Percentiles rank a stretch among this genome's conserved stretches.
Conservation (phyloP, 306 rosid genomes). For the peach (Prunus persica) region Prunus_persica_NCBIv2 NC_034010.1:28556501-28557000, state of each 20-base stretch:
- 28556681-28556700: neutral
- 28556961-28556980: neutral
- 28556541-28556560: slow-evolving; percentile 10
- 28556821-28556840: slow-evolving; percentile 2
- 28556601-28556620: neutral
- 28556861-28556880: neutral
- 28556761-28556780: slow-evolving; percentile 21
- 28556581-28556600: neutral
- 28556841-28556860: slow-evolving; percentile 18
- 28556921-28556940: neutral
- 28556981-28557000: neutral
- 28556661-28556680: slow-evolving; percentile 8
- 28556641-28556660: neutral
- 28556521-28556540: slow-evolving; percentile 27
- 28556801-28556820: slow-evolving; percentile 2
- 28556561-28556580: slow-evolving; percentile 45
- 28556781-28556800: slow-evolving; percentile 20
- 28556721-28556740: neutral
- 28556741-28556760: neutral
- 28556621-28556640: neutral
- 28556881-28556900: slow-evolving; percentile 13
- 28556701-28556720: neutral
- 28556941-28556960: neutral
- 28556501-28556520: slow-evolving; percentile 36
- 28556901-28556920: neutral